phyloP scores from a whole-genome alignment of 352 stramenopile genomes.

The Pythium monospermum region DNA sequence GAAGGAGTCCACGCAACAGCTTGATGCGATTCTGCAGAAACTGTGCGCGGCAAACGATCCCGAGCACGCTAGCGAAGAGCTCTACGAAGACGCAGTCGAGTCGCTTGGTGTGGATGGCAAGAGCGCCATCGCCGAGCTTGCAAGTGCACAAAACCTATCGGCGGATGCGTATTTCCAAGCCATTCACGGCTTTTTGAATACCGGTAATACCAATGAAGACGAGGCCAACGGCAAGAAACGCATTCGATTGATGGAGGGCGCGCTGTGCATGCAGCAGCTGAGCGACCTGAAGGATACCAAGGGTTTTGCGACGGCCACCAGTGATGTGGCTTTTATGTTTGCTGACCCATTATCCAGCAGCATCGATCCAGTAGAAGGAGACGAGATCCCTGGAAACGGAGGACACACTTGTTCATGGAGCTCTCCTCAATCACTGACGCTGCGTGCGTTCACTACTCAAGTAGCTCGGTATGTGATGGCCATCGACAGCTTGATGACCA shows the following conservation, averaged over 20 bases:
- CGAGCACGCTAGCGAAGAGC: neutral
- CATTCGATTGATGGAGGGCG: neutral
- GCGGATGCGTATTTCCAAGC: slow-evolving; percentile 9
- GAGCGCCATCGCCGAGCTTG: neutral
- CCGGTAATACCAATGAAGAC: neutral
- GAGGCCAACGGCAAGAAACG: neutral
- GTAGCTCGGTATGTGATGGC: neutral
- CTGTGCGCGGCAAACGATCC: slow-evolving; percentile 19
- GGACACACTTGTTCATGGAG: neutral
- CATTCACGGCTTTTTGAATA: slow-evolving; percentile 8
- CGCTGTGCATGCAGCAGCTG: no score
- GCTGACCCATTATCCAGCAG: no score
- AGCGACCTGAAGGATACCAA: no score
- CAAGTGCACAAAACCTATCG: neutral
- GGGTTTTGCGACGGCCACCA: no score
- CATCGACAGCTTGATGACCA: neutral
- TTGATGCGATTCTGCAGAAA: slow-evolving; percentile 50
- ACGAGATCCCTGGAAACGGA: no score
- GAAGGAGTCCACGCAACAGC: slow-evolving; percentile 21
- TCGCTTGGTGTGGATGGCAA: neutral
- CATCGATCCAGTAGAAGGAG: no score
- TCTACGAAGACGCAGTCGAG: neutral
- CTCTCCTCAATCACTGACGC: neutral
- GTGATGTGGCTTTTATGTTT: no score
- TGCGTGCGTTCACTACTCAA: neutral